Conservation (phyloP, 768 basidiomycete genomes). For the Calocera viscosa region DNA sequence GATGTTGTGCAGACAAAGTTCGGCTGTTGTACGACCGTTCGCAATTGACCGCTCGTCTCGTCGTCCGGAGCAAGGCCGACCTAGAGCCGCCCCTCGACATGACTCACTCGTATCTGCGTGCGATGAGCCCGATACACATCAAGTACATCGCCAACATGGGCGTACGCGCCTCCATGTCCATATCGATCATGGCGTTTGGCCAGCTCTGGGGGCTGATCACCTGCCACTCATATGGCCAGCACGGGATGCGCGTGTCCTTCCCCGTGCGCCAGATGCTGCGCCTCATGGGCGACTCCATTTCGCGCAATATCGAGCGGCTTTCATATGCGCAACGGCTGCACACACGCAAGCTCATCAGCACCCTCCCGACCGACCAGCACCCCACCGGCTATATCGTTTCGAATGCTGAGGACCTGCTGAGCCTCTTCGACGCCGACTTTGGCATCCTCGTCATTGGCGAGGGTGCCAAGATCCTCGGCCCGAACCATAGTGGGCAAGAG, state of each 20-base stretch:
- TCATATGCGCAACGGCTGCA: constrained; percentile 64
- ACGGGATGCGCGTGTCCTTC: constrained; percentile 78
- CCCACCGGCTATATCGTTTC: constrained; percentile 69
- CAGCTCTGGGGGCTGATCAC: constrained; percentile 69
- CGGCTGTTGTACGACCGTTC: constrained; percentile 61
- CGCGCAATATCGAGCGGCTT: constrained; percentile 64
- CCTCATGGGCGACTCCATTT: constrained; percentile 65
- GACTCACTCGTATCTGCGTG: constrained; percentile 74
- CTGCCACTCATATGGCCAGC: constrained; percentile 61
- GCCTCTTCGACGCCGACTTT: constrained; percentile 65
- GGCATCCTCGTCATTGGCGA: constrained; percentile 45
- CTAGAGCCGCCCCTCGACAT: constrained; percentile 61
- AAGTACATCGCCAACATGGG: constrained; percentile 75
- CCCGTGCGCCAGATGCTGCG: constrained; percentile 72
- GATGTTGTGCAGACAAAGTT: constrained; percentile 47
- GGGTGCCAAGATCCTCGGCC: constrained; percentile 57
- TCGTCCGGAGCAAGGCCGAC: constrained; percentile 49
- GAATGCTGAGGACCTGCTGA: constrained; percentile 64
- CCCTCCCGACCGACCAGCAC: constrained; percentile 51
- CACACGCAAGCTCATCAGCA: constrained; percentile 65
- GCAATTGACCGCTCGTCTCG: constrained; percentile 59
- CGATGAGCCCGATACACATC: constrained; percentile 77
- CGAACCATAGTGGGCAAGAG: constrained; percentile 61
- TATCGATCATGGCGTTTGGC: constrained; percentile 70
- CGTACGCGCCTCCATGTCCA: constrained; percentile 74